Conservation (phyloP, 345 rosid species). For the Eucalyptus pauciflora region DNA sequence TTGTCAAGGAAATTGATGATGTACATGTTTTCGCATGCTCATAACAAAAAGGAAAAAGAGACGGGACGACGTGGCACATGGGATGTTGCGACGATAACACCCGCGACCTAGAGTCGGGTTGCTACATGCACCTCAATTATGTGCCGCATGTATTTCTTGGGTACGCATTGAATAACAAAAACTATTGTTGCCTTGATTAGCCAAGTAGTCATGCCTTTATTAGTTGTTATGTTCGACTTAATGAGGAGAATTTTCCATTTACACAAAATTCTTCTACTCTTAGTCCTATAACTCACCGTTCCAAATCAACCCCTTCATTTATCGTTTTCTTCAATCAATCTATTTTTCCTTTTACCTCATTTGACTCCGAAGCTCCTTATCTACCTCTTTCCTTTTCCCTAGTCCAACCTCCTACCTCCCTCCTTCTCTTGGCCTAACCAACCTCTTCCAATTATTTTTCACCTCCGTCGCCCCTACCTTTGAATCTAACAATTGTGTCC, state of each 20-base stretch:
- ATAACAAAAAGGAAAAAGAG: too few species aligned
- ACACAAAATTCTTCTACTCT: background rate
- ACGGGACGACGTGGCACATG: accelerated
- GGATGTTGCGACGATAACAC: too few species aligned
- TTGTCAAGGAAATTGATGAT: too few species aligned
- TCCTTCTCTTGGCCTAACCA: background rate
- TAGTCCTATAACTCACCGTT: background rate
- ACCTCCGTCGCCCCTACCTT: background rate
- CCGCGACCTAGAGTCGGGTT: too few species aligned
- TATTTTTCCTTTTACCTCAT: background rate
- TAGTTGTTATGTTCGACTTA: background rate
- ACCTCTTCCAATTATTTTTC: background rate
- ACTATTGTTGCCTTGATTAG: background rate
- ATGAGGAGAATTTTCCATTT: background rate
- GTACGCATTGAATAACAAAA: background rate
- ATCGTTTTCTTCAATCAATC: background rate
- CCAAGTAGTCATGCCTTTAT: background rate
- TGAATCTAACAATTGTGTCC: background rate
- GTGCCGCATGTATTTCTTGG: background rate
- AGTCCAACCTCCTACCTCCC: background rate
- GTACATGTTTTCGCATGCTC: too few species aligned
- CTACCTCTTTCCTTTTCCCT: background rate
- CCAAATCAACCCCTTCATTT: background rate
- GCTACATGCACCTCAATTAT: background rate
- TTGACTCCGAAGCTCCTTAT: background rate